Evolutionary conservation across 2,329 filamentous ascomycete species (phyloP).

Genomic region (Claviceps maximensis): DNA sequence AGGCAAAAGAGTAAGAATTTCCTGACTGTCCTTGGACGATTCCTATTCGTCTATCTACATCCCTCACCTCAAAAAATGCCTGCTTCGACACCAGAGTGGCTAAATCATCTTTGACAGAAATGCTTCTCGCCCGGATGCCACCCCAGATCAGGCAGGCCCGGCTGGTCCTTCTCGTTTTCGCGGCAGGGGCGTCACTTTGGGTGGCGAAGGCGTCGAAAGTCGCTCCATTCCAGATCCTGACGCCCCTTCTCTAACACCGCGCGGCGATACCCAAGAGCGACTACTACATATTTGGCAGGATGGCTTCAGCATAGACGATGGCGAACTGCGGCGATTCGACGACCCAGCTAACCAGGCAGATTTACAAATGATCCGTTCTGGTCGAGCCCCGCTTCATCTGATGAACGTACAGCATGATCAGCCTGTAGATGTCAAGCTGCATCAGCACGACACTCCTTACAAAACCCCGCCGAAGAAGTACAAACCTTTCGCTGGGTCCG

Average conservation of each 20-base stretch:
- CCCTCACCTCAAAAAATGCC: neutral
- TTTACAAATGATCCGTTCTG: slow-evolving; percentile 62
- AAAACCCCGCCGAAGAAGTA: slow-evolving; percentile 60
- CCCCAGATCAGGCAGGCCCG: slow-evolving; percentile 32
- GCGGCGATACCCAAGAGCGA: slow-evolving; percentile 44
- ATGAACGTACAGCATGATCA: slow-evolving; percentile 66
- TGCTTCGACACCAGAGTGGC: neutral
- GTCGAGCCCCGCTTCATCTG: slow-evolving; percentile 62
- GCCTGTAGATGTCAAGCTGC: slow-evolving; percentile 65
- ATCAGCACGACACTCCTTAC: slow-evolving; percentile 61
- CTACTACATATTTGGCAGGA: slow-evolving; percentile 70
- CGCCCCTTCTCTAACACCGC: slow-evolving; percentile 16
- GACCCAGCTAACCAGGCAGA: slow-evolving; percentile 62
- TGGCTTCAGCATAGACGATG: slow-evolving; percentile 77
- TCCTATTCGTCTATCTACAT: too few relatives aligned
- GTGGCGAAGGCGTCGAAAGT: slow-evolving; percentile 63
- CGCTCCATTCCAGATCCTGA: slow-evolving; percentile 51
- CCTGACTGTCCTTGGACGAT: neutral
- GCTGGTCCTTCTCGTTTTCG: slow-evolving; percentile 45
- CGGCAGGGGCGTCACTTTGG: slow-evolving; percentile 62
- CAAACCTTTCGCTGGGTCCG: slow-evolving; percentile 59
- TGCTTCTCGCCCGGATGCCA: slow-evolving; percentile 39
- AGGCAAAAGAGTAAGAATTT: slow-evolving; percentile 44
- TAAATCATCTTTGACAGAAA: slow-evolving; percentile 32
- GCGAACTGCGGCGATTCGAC: slow-evolving; percentile 63